Conservation (phyloP, 2,329 filamentous ascomycete genomes). For the Myrmaecium sp. region DNA sequence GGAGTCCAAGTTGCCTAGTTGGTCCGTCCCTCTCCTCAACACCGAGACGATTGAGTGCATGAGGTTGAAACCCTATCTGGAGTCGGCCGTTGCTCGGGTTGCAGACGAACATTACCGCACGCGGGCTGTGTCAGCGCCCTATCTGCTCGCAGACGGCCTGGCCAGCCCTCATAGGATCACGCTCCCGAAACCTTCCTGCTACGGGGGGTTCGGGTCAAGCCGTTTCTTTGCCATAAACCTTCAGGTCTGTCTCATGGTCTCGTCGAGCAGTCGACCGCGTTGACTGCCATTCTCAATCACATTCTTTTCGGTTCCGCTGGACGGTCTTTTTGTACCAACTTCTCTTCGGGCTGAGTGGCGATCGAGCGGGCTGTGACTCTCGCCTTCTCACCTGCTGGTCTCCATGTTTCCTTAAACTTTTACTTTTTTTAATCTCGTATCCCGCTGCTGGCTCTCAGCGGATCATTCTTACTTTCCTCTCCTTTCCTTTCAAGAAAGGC, state of each 20-base stretch:
- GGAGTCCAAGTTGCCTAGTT: too few relatives aligned
- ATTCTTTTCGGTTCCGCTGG: too few relatives aligned
- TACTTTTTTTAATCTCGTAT: constrained; percentile 14
- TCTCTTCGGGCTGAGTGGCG: constrained; percentile 21
- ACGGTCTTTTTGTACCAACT: constrained; percentile 19
- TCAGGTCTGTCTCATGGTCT: constrained; percentile 21
- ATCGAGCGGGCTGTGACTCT: constrained; percentile 17
- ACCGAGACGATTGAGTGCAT: too few relatives aligned
- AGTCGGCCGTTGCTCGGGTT: constrained; percentile 13
- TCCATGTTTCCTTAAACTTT: constrained; percentile 21
- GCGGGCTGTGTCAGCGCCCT: constrained; percentile 12
- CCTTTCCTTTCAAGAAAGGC: constrained; percentile 12
- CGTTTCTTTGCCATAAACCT: constrained; percentile 20
- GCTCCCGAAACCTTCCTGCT: constrained; percentile 20
- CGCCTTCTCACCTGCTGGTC: constrained; percentile 17
- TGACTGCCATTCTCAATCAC: too few relatives aligned
- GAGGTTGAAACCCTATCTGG: constrained; percentile 19
- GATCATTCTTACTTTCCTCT: constrained; percentile 14
- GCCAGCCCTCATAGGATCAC: not conserved
- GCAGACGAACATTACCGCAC: constrained; percentile 12
- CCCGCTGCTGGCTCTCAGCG: constrained; percentile 24
- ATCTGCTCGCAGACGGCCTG: constrained; percentile 15
- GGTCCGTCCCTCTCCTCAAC: too few relatives aligned
- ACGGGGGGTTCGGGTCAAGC: constrained; percentile 13
- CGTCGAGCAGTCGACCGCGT: constrained; percentile 18